Conservation (phyloP, 2,329 filamentous ascomycete genomes). For the Trichophyton benhamiae region DNA sequence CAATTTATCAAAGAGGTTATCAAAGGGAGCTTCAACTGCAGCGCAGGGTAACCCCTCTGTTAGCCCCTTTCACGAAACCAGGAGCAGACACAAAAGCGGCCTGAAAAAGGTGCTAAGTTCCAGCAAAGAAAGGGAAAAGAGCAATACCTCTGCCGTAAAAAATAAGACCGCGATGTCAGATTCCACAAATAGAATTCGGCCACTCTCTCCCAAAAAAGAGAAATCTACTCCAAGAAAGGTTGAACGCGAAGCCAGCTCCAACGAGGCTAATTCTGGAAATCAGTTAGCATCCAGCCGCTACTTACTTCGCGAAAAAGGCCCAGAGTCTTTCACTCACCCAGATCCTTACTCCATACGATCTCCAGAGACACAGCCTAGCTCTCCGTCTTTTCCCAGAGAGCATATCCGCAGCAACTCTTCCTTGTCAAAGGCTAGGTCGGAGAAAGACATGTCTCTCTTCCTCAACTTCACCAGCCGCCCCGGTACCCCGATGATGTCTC, state of each 20-base stretch:
- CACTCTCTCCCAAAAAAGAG: constrained; percentile 1
- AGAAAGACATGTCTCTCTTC: constrained; percentile 27
- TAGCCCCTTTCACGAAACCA: neutral
- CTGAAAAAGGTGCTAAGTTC: no score
- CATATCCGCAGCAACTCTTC: constrained; percentile 35
- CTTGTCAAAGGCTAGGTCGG: constrained; percentile 31
- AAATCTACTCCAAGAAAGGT: neutral
- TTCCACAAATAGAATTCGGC: constrained; percentile 4
- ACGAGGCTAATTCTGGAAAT: neutral
- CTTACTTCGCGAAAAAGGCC: constrained; percentile 26
- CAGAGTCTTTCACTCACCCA: constrained; percentile 31
- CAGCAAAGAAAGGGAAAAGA: neutral
- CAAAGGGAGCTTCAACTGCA: neutral
- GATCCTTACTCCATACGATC: constrained; percentile 32
- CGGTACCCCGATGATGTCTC: constrained; percentile 12
- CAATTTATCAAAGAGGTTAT: constrained; percentile 11
- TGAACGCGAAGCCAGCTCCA: constrained; percentile 4
- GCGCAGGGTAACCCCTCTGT: neutral
- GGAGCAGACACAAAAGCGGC: no score
- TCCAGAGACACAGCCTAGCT: constrained; percentile 24
- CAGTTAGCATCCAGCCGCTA: constrained; percentile 20
- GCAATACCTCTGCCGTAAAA: constrained; percentile 8
- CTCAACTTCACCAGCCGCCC: constrained; percentile 21
- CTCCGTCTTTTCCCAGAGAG: constrained; percentile 29
- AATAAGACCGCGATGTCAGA: constrained; percentile 8